These are phyloP conservation scores for Juncus effusus DNA, from an alignment of 176 grass and related monocot genomes.

Conservation along the genomic window DNA sequence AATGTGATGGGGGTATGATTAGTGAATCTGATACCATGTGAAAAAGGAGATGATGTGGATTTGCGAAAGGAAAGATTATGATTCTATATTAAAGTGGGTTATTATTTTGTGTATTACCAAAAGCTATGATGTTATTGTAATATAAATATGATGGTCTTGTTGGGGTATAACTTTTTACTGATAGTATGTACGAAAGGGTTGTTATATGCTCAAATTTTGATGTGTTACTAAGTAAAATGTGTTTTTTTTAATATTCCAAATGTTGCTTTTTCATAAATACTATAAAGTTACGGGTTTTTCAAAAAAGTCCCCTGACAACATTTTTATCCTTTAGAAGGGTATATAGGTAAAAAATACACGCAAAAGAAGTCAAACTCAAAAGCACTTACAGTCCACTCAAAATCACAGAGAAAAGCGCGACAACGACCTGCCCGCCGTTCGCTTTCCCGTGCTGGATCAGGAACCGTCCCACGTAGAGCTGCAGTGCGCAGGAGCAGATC, in stretches of 20 bases:
- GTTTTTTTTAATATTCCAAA: no score
- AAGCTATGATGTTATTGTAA: no score
- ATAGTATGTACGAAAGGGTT: no score
- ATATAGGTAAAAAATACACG: not conserved
- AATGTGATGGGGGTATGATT: no score
- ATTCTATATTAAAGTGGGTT: not conserved
- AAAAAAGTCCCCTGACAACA: no score
- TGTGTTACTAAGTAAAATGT: no score
- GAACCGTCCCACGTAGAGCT: slow-evolving; percentile 92
- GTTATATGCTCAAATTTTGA: no score
- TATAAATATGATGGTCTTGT: no score
- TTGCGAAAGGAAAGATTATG: slow-evolving; percentile 5
- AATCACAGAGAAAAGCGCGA: slow-evolving; percentile 93
- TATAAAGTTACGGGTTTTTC: no score
- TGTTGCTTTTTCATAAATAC: no score
- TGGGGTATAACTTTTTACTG: no score
- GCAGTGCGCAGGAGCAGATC: slow-evolving; percentile 93
- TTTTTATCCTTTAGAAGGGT: no score
- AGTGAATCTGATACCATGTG: not conserved
- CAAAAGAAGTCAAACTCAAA: not conserved
- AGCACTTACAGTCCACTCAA: slow-evolving; percentile 91
- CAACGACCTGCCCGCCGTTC: slow-evolving; percentile 90
- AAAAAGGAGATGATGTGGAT: slow-evolving; percentile 1
- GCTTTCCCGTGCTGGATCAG: slow-evolving; percentile 67
- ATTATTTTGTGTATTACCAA: not conserved